Conservation (phyloP, 371 early-diverging fungal species). For the Mucor irregularis region DNA sequence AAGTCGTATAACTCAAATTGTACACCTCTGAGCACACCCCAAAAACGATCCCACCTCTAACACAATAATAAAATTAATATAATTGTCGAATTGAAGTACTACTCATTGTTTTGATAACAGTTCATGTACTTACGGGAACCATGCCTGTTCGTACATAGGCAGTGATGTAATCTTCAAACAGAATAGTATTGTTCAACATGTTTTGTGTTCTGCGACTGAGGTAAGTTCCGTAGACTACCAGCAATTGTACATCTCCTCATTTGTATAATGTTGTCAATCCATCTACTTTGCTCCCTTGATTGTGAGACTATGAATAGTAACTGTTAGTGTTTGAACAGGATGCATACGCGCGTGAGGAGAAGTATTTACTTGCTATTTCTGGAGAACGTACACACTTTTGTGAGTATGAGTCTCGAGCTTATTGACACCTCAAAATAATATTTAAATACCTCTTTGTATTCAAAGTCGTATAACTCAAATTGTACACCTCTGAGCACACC, state of each 20-base stretch:
- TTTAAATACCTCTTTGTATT: constrained; percentile 27
- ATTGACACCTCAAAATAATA: too few relatives aligned
- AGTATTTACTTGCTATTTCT: constrained; percentile 16
- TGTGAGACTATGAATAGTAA: constrained; percentile 5
- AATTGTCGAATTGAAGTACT: too few relatives aligned
- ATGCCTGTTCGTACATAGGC: constrained; percentile 23
- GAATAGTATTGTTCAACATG: constrained; percentile 23
- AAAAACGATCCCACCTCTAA: constrained; percentile 34
- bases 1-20: constrained; percentile 37
- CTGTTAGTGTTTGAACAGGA: not conserved
- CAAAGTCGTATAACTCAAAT: constrained; percentile 35
- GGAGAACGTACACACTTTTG: constrained; percentile 4
- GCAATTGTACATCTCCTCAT: constrained; percentile 21
- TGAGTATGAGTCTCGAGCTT: too few relatives aligned
- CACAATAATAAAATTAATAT: not conserved
- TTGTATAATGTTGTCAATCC: not conserved
- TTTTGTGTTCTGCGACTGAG: constrained; percentile 28
- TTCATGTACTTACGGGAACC: constrained; percentile 25
- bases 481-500: constrained; percentile 34
- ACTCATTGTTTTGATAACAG: not conserved
- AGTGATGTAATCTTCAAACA: constrained; percentile 32
- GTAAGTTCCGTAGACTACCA: constrained; percentile 29
- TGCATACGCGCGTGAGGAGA: not conserved
- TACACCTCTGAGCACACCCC: constrained; percentile 35
- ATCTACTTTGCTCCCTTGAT: constrained; percentile 16